Conservation (phyloP, 2,329 filamentous ascomycete species). For the Trematosphaeria pertusa region DNA sequence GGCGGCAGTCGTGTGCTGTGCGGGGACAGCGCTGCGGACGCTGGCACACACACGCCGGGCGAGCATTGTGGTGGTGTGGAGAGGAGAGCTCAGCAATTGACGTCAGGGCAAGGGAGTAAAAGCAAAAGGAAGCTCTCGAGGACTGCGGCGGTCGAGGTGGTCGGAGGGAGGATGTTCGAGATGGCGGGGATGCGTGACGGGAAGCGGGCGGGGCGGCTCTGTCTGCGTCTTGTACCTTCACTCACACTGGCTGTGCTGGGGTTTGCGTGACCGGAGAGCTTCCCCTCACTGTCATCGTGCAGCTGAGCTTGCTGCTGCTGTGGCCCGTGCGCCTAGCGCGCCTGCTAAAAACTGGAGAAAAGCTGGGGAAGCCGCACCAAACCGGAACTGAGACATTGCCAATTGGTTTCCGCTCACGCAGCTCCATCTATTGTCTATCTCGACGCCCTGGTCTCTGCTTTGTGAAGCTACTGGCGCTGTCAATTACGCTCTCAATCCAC, state of each 20-base stretch:
- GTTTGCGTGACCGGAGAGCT: neutral
- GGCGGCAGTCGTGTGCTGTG: slow-evolving; percentile 18
- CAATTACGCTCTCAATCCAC: neutral
- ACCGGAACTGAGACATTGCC: neutral
- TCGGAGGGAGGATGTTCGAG: slow-evolving; percentile 1
- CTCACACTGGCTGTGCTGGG: neutral
- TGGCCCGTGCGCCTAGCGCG: slow-evolving; percentile 9
- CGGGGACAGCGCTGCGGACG: slow-evolving; percentile 31
- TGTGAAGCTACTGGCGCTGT: neutral
- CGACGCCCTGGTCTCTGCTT: slow-evolving; percentile 1
- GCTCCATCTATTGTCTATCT: slow-evolving; percentile 2
- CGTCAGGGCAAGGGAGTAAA: slow-evolving; percentile 2
- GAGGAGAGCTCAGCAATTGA: slow-evolving; percentile 5
- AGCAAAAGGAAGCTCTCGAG: slow-evolving; percentile 8
- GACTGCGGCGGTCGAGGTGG: slow-evolving; percentile 1
- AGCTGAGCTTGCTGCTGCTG: slow-evolving; percentile 1
- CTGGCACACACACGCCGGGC: slow-evolving; percentile 37
- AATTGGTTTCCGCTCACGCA: neutral
- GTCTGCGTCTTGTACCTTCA: slow-evolving; percentile 16
- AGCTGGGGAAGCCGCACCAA: slow-evolving; percentile 10
- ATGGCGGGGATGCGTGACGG: slow-evolving; percentile 1
- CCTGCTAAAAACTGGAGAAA: slow-evolving; percentile 6
- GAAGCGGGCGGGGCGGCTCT: neutral
- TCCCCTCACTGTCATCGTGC: slow-evolving; percentile 3
- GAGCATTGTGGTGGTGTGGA: slow-evolving; percentile 34